A percentile compares a stretch with the other conserved stretches of the same genome.
phyloP scores from a whole-genome alignment of 163 green algal genomes.

The Volvox carteri region DNA sequence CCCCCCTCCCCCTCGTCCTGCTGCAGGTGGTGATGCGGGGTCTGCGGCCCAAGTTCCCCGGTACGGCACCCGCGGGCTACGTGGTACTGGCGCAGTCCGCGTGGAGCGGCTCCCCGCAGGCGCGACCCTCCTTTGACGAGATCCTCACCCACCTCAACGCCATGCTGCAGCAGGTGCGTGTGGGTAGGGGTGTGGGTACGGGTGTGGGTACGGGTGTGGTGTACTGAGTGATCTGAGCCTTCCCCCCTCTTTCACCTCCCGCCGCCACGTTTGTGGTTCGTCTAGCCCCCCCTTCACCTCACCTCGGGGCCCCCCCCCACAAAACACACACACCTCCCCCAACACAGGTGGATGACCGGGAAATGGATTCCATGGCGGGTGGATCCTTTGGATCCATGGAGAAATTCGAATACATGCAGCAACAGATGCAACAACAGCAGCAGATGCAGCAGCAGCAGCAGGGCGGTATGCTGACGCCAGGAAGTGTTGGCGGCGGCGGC shows the following conservation, averaged over 20 bases:
- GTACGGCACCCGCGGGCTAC: conserved; percentile 63
- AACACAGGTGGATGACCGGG: conserved; percentile 55
- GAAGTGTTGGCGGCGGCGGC: background rate
- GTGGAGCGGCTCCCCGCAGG: conserved; percentile 62
- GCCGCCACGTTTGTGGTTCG: too few relatives aligned
- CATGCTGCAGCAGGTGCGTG: conserved; percentile 57
- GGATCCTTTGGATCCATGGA: conserved; percentile 54
- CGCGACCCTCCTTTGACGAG: conserved; percentile 70
- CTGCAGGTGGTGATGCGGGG: conserved; percentile 71
- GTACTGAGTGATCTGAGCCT: too few relatives aligned
- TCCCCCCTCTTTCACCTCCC: background rate
- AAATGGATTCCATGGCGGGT: conserved; percentile 50
- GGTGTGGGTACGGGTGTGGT: background rate
- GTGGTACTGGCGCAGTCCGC: conserved; percentile 65
- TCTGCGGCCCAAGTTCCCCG: conserved; percentile 71
- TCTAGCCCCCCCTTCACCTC: too few relatives aligned
- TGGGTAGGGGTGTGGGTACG: background rate
- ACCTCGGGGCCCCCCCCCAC: too few relatives aligned
- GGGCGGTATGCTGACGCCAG: background rate
- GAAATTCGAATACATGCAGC: conserved; percentile 57
- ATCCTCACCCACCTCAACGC: conserved; percentile 59
- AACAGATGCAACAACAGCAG: conserved; percentile 38
- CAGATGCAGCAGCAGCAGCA: conserved; percentile 48
- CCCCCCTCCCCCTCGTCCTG: conserved; percentile 12
- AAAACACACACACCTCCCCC: too few relatives aligned